Evolutionary conservation across 495 filamentous ascomycete genomes (phyloP), one percentile per base, ranked within the genome.

Genomic region (Astrocystis sublimbata): DNA sequence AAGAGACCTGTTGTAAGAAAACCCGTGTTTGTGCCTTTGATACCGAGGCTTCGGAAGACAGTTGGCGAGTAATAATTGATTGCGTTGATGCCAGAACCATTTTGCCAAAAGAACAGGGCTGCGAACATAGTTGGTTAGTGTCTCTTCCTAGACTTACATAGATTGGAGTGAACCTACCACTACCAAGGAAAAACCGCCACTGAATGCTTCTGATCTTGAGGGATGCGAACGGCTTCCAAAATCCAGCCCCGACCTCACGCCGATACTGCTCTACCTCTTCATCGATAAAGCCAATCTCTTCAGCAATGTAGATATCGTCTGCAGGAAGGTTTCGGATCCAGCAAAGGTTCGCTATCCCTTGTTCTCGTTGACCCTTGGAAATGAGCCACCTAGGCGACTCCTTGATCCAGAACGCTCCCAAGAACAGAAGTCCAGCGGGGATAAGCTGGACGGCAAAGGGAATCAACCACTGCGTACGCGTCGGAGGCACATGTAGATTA

Each of bases 201-300:
- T 79, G 76, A 13, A 87, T 75, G 63, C 77, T 79, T 21, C 66
- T 68, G 8, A 73, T 61, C 43, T 72, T 77, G 17, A 86, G 76
- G 19, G 85, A 77, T 55, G 81, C 75, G 79, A 89, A 89, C 3
- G 86, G 87, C 70, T 85, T 83, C 84, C 84, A 88, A 78, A 89
- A 88, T 6, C 86, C 86, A 24, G 80, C 70, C 33, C 86, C 86
- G 42, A 88, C 78, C 19, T 79, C 79, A 10, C 74, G 60, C 28
- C 74, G 71, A 66, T 86, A 85, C 24, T 80, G 67, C 68, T 89
- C 86, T n/a, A 66, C 35, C 51, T 62, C 42, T 2, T 65, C 42
- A 46, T 66, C 43, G 53, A 61, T 10, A 17, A 38, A 43, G 33
- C 56, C 56, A 15, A 31, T 81, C 81, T 63, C 85, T 83, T 40